phyloP scores from a whole-genome alignment of 805 yeast genomes.

The Naumovozyma baii region DNA sequence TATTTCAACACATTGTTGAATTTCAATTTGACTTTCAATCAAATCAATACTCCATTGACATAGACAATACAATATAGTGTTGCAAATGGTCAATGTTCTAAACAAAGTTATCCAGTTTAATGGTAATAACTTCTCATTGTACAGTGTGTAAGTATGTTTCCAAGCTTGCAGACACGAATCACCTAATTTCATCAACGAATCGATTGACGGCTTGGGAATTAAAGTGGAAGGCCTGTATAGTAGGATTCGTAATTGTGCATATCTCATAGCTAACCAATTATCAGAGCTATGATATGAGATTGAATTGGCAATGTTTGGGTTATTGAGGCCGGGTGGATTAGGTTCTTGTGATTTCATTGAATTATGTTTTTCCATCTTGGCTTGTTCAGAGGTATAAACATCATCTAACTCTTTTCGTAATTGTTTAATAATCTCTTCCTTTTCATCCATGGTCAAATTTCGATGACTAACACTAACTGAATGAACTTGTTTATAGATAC shows the following conservation, averaged over 20 bases:
- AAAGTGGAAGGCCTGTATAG: conserved; percentile 43
- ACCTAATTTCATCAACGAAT: conserved; percentile 35
- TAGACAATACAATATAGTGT: conserved; percentile 38
- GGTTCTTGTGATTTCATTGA: conserved; percentile 6
- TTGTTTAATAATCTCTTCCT: conserved; percentile 25
- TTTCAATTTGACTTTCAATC: conserved; percentile 37
- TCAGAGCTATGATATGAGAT: conserved; percentile 31
- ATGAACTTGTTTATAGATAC: conserved; percentile 38
- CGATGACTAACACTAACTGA: conserved; percentile 33
- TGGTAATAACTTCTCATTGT: conserved; percentile 37
- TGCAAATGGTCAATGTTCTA: conserved; percentile 39
- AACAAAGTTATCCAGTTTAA: conserved; percentile 42
- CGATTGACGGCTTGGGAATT: conserved; percentile 36
- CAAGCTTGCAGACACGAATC: conserved; percentile 38
- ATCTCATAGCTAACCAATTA: conserved; percentile 32
- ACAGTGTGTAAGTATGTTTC: conserved; percentile 38
- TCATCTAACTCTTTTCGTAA: conserved; percentile 31
- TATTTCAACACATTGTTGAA: conserved; percentile 38
- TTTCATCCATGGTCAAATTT: conserved; percentile 26
- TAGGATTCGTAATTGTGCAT: conserved; percentile 38
- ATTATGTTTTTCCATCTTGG: conserved; percentile 16
- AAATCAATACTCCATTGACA: conserved; percentile 40
- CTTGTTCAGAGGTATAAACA: conserved; percentile 19
- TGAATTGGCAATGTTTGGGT: conserved; percentile 4
- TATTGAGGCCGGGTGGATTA: background rate